These are phyloP conservation scores for Phytophthora nicotianae DNA, from an alignment of 352 stramenopile species.

Conservation along the genomic window DNA sequence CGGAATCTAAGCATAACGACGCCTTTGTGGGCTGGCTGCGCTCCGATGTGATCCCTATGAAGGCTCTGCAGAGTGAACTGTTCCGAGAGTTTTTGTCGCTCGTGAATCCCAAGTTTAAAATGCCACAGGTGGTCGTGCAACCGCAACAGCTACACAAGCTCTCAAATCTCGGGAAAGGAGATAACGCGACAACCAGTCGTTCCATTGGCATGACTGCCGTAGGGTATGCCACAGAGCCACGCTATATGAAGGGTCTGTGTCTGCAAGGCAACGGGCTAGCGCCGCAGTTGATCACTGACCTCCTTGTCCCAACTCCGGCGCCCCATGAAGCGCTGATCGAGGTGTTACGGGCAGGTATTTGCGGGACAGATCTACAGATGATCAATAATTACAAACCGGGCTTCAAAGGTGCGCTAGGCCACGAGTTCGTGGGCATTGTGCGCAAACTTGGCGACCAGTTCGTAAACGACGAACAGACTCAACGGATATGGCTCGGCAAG, in stretches of 20 bases:
- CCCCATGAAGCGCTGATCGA: conserved; percentile 59
- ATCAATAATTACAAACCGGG: conserved; percentile 75
- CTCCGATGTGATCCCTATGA: conserved; percentile 54
- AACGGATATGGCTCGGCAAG: conserved; percentile 59
- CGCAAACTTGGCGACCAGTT: conserved; percentile 51
- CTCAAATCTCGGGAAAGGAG: conserved; percentile 29
- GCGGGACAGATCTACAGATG: conserved; percentile 78
- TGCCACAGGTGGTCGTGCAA: conserved; percentile 44
- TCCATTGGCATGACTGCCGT: conserved; percentile 21
- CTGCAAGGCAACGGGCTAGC: conserved; percentile 41
- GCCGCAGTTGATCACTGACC: conserved; percentile 38
- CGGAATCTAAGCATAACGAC: conserved; percentile 28
- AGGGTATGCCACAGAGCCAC: conserved; percentile 17
- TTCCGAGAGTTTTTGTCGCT: conserved; percentile 46
- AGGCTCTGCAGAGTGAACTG: conserved; percentile 39
- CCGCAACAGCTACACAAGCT: conserved; percentile 38
- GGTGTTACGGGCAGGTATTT: conserved; percentile 71
- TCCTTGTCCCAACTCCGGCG: conserved; percentile 43
- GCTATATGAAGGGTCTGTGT: conserved; percentile 59
- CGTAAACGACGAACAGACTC: conserved; percentile 23
- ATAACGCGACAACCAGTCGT: conserved; percentile 21
- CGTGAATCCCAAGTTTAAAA: conserved; percentile 46
- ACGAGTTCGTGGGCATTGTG: conserved; percentile 92
- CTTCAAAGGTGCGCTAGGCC: conserved; percentile 74
- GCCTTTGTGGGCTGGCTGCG: conserved; percentile 51